Conservation (phyloP, 2,329 filamentous ascomycete genomes). For the Sphaceloma murrayae region DNA sequence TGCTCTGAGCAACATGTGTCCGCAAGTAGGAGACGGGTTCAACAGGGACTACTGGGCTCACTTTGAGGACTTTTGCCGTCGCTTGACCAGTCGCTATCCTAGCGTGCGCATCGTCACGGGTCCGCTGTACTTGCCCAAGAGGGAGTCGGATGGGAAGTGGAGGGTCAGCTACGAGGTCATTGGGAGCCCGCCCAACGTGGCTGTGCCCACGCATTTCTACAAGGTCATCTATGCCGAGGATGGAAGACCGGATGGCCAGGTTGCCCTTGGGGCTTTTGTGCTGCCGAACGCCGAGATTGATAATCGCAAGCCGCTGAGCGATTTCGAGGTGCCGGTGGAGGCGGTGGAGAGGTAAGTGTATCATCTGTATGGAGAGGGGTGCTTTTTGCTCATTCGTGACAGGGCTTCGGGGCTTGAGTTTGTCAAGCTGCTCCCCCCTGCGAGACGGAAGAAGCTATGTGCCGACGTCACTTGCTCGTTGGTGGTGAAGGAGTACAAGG, state of each 20-base stretch:
- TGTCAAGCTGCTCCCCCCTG: constrained; percentile 62
- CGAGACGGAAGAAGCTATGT: constrained; percentile 70
- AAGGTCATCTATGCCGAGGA: constrained; percentile 98
- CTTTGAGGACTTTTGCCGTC: constrained; percentile 91
- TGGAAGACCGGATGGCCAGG: constrained; percentile 55
- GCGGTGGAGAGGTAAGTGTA: constrained; percentile 60
- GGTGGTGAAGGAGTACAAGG: constrained; percentile 68
- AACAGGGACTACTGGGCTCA: constrained; percentile 99
- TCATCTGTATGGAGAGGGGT: no score
- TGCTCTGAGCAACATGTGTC: constrained; percentile 90
- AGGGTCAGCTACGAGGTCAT: constrained; percentile 93
- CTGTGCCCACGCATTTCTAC: constrained; percentile 97
- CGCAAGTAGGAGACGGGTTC: constrained; percentile 95
- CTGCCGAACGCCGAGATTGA: constrained; percentile 83
- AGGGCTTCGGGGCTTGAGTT: constrained; percentile 86
- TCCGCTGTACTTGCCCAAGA: constrained; percentile 81
- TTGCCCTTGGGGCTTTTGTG: constrained; percentile 88
- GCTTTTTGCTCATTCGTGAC: no score
- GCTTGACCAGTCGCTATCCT: constrained; percentile 71
- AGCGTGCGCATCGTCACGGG: constrained; percentile 87
- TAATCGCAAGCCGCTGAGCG: constrained; percentile 74
- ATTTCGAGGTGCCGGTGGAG: constrained; percentile 94
- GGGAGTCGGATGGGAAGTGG: constrained; percentile 86
- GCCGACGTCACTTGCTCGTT: constrained; percentile 77
- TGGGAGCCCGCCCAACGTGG: constrained; percentile 82